These are phyloP conservation scores for Sesbania bispinosa DNA, from an alignment of 306 rosid species.

Conservation along the genomic window DNA sequence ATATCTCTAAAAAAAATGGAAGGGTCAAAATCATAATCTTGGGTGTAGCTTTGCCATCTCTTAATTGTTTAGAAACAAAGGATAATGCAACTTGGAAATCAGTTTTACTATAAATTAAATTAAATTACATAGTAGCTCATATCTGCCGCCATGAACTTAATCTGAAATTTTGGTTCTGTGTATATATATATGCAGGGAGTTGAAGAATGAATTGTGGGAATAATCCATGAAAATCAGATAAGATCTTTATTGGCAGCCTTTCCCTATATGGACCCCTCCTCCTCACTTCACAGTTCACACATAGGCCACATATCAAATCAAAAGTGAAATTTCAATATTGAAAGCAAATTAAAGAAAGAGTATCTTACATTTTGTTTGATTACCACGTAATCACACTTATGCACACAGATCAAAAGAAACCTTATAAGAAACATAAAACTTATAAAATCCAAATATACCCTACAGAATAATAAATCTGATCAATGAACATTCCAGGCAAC, in stretches of 20 bases:
- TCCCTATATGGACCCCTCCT: background rate
- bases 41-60: no score
- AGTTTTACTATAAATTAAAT: no score
- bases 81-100: background rate
- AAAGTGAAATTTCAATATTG: slow-evolving; percentile 1
- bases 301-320: background rate
- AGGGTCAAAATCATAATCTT: background rate
- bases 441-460: background rate
- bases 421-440: background rate
- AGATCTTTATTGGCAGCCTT: background rate
- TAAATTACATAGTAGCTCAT: no score
- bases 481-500: slow-evolving; percentile 2
- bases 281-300: background rate
- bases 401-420: background rate
- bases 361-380: background rate
- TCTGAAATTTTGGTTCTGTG: no score
- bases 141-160: no score
- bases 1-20: no score
- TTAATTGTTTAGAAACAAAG: no score
- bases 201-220: slow-evolving; percentile 15
- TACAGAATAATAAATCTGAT: background rate
- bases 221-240: slow-evolving; percentile 19
- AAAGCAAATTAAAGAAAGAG: slow-evolving; percentile 4
- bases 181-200: no score
- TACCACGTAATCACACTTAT: background rate